These are phyloP conservation scores for Naganishia vishniacii DNA, from an alignment of 768 basidiomycete species.

Conservation along the genomic window DNA sequence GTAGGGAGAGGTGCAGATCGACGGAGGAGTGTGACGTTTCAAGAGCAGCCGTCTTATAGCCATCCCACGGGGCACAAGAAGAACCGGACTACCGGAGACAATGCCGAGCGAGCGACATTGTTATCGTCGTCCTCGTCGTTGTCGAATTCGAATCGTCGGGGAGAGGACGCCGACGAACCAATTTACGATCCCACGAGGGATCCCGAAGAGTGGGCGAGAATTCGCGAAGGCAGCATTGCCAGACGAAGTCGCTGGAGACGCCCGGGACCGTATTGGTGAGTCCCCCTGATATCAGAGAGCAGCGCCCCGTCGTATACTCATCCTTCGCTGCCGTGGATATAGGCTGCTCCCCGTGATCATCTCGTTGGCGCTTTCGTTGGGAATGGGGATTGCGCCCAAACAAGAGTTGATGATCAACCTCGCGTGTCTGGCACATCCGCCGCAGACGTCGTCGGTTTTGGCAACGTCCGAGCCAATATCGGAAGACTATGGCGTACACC, in stretches of 20 bases:
- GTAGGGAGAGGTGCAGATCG: not conserved
- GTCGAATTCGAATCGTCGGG: not conserved
- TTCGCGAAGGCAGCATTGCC: slow-evolving; percentile 32
- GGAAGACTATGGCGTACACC: slow-evolving; percentile 19
- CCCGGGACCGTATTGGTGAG: slow-evolving; percentile 25
- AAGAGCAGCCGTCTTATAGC: not conserved
- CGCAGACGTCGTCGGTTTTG: slow-evolving; percentile 23
- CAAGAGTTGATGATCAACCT: slow-evolving; percentile 44
- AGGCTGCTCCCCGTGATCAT: slow-evolving; percentile 44
- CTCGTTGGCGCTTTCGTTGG: slow-evolving; percentile 36
- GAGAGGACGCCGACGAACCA: slow-evolving; percentile 2
- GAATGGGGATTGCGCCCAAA: slow-evolving; percentile 43
- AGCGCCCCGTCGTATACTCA: not conserved
- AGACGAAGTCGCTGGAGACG: slow-evolving; percentile 38
- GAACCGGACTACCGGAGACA: too few relatives aligned
- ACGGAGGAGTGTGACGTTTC: not conserved
- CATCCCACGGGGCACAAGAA: not conserved
- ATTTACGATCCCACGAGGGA: slow-evolving; percentile 19
- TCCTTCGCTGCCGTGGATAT: slow-evolving; percentile 23
- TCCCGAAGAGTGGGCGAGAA: slow-evolving; percentile 29
- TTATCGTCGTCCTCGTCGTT: too few relatives aligned
- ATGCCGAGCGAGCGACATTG: too few relatives aligned
- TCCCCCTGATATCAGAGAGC: not conserved
- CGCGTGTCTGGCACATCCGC: slow-evolving; percentile 47
- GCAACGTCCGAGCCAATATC: not conserved